Evolutionary conservation across 129 eudicot species (phyloP).

Genomic region (Flaveria sonorensis): DNA sequence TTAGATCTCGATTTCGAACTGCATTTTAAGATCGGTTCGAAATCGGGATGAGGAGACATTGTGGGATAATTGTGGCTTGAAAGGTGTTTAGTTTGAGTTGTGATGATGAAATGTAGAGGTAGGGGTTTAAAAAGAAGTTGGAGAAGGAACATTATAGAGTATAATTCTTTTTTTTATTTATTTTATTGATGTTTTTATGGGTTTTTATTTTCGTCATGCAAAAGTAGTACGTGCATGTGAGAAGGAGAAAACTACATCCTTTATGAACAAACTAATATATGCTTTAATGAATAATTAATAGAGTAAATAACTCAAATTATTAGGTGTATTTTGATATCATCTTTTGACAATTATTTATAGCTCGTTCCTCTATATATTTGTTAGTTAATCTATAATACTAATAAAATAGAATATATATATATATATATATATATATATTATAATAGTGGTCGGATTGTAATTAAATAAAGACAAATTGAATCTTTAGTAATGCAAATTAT

Average conservation of each 20-base stretch:
- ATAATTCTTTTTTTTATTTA: not conserved
- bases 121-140: conserved; percentile 44
- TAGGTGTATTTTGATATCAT: too few species aligned
- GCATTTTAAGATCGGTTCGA: conserved; percentile 59
- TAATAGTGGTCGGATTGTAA: too few species aligned
- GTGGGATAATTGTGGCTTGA: conserved; percentile 19
- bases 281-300: too few species aligned
- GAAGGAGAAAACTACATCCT: not conserved
- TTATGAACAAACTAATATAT: too few species aligned
- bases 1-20: conserved; percentile 42
- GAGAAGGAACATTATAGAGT: conserved; percentile 18
- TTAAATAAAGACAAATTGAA: too few species aligned
- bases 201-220: not conserved
- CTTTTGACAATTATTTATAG: too few species aligned
- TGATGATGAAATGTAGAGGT: conserved; percentile 26
- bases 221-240: conserved; percentile 1
- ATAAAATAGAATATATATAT: too few species aligned
- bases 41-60: conserved; percentile 52
- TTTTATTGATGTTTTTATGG: not conserved
- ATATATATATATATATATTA: too few species aligned
- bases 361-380: too few species aligned
- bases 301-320: too few species aligned
- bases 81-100: conserved; percentile 37
- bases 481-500: too few species aligned
- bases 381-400: too few species aligned